These are phyloP conservation scores for Taphrina pruni DNA, from an alignment of 1,139 yeast genomes.

Conservation along the genomic window DNA sequence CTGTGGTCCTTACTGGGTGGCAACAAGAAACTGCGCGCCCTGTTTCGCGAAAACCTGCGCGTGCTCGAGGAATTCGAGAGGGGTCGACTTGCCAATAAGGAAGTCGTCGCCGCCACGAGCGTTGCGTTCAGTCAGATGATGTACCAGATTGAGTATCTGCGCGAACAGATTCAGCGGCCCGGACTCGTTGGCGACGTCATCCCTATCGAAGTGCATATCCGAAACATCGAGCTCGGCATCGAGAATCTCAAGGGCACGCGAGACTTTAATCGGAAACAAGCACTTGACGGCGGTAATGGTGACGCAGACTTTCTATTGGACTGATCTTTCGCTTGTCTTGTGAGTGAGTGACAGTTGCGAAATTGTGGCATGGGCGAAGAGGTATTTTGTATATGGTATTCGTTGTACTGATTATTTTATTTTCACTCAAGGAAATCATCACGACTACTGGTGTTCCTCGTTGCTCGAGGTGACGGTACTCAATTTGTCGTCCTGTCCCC, in stretches of 20 bases:
- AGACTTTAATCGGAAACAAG: slow-evolving; percentile 5
- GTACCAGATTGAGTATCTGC: slow-evolving; percentile 31
- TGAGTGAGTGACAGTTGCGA: too few relatives aligned
- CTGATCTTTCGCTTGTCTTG: not conserved
- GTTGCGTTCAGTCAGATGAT: slow-evolving; percentile 39
- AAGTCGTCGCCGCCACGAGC: slow-evolving; percentile 33
- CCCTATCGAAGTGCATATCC: slow-evolving; percentile 34
- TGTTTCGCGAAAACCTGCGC: slow-evolving; percentile 25
- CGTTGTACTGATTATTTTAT: too few relatives aligned
- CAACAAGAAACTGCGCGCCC: slow-evolving; percentile 6
- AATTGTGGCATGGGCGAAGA: too few relatives aligned
- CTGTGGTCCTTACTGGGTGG: slow-evolving; percentile 37
- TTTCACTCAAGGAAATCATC: not conserved
- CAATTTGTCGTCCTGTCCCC: slow-evolving; percentile 10
- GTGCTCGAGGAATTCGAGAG: slow-evolving; percentile 24
- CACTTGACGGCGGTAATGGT: not conserved
- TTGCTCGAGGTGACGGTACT: slow-evolving; percentile 29
- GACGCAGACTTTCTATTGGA: not conserved
- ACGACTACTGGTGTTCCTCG: slow-evolving; percentile 18
- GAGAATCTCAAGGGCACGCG: slow-evolving; percentile 28
- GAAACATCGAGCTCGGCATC: slow-evolving; percentile 35
- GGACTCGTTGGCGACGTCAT: slow-evolving; percentile 23
- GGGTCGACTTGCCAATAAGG: slow-evolving; percentile 19
- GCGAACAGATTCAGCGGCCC: slow-evolving; percentile 31
- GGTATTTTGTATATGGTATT: too few relatives aligned